phyloP scores from a whole-genome alignment of 257 asterid genomes.

The Solanum peruvianum region DNA sequence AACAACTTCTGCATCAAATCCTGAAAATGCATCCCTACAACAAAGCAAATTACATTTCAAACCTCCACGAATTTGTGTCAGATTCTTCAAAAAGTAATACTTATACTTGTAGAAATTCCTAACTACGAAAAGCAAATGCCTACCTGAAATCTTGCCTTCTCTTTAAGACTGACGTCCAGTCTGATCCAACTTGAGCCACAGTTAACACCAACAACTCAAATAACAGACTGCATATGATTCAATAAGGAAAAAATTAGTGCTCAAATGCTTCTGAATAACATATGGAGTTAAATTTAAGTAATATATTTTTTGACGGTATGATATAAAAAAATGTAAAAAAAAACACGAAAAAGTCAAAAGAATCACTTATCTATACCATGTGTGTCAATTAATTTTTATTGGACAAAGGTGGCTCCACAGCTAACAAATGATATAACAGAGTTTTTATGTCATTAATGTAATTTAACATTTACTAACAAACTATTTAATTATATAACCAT shows the following conservation, averaged over 20 bases:
- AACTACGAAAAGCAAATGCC: not conserved
- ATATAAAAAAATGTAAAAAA: too few species aligned
- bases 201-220: conserved; percentile 62
- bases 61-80: not conserved
- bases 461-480: too few species aligned
- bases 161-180: conserved; percentile 64
- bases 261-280: not conserved
- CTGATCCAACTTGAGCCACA: conserved; percentile 86
- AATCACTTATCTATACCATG: not conserved
- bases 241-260: not conserved
- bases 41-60: not conserved
- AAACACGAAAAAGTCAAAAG: not conserved
- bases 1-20: conserved; percentile 47
- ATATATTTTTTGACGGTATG: too few species aligned
- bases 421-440: too few species aligned
- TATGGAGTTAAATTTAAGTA: too few species aligned
- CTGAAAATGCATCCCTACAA: conserved; percentile 56
- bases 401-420: not conserved
- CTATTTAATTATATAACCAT: too few species aligned
- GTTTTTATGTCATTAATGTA: not conserved
- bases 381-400: not conserved
- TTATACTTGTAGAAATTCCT: not conserved
- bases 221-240: conserved; percentile 35
- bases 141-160: conserved; percentile 49
- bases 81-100: not conserved